These are phyloP conservation scores for Coemansia sp. DNA, from an alignment of 192 early-diverging fungal species.

Conservation along the genomic window DNA sequence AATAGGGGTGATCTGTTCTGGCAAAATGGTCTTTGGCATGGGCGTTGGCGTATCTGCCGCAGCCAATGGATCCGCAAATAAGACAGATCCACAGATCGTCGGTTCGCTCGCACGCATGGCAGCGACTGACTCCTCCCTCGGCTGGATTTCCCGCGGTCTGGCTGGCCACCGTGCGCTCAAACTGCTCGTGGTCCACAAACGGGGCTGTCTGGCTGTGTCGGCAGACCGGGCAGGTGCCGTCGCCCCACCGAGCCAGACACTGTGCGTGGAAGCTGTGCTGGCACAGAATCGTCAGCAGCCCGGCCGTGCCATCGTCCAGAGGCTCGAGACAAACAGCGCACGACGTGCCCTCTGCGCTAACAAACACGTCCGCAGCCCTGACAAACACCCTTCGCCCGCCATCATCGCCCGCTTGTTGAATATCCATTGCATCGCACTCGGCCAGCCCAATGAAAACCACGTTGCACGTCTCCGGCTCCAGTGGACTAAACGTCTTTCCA, in stretches of 20 bases:
- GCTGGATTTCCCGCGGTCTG: conserved; percentile 14
- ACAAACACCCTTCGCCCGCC: conserved; percentile 7
- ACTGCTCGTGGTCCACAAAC: conserved; percentile 42
- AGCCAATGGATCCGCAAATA: conserved; percentile 94
- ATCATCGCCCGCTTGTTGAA: conserved; percentile 37
- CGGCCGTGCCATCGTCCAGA: conserved; percentile 88
- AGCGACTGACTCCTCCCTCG: conserved; percentile 61
- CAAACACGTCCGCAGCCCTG: not conserved
- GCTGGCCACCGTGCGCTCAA: conserved; percentile 18
- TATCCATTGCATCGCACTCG: conserved; percentile 59
- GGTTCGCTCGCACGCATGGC: conserved; percentile 72
- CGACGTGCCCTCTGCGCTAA: conserved; percentile 72
- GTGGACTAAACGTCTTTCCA: conserved; percentile 79
- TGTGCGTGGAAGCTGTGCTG: conserved; percentile 95
- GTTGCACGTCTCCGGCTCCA: conserved; percentile 83
- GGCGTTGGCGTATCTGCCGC: conserved; percentile 87
- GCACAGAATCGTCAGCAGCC: conserved; percentile 88
- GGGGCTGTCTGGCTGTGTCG: conserved; percentile 67
- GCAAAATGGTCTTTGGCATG: conserved; percentile 90
- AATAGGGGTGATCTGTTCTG: conserved; percentile 82
- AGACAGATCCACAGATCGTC: conserved; percentile 95
- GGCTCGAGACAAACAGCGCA: conserved; percentile 97
- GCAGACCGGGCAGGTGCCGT: conserved; percentile 91
- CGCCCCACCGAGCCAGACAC: conserved; percentile 91
- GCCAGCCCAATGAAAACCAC: conserved; percentile 81